Evolutionary conservation across 768 basidiomycete species (phyloP).

Genomic region (Auricularia auricula-judae): DNA sequence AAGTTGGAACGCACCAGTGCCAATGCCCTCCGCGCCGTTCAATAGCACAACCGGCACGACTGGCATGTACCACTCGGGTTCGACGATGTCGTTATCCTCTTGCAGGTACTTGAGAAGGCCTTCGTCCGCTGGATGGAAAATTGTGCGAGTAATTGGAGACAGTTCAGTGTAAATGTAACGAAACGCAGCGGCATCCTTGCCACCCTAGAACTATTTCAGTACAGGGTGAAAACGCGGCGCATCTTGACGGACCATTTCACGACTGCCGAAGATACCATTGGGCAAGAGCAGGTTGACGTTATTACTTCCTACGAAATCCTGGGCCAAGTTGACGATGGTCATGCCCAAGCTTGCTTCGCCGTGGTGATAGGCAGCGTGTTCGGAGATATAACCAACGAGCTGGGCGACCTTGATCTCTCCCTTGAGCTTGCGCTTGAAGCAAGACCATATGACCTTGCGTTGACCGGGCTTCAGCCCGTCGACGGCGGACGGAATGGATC

Average conservation of each 20-base stretch:
- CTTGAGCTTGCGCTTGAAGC: conserved; percentile 90
- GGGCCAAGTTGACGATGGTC: conserved; percentile 91
- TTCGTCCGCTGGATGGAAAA: conserved; percentile 82
- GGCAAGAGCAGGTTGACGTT: conserved; percentile 84
- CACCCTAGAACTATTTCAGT: conserved; percentile 45
- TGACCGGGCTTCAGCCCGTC: conserved; percentile 98
- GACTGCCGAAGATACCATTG: conserved; percentile 92
- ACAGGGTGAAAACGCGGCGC: not conserved
- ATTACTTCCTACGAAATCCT: conserved; percentile 91
- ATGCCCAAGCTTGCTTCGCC: conserved; percentile 79
- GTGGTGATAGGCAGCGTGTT: conserved; percentile 94
- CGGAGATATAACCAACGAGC: conserved; percentile 89
- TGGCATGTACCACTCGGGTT: conserved; percentile 93
- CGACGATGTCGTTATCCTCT: conserved; percentile 79
- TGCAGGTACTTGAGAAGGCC: conserved; percentile 70
- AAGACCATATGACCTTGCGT: conserved; percentile 91
- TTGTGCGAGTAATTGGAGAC: conserved; percentile 54
- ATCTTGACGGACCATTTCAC: conserved; percentile 25
- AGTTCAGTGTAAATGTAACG: conserved; percentile 92
- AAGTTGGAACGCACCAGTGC: conserved; percentile 54
- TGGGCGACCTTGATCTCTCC: conserved; percentile 93
- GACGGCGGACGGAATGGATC: conserved; percentile 88
- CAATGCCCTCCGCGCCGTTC: conserved; percentile 96
- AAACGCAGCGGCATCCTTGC: conserved; percentile 92
- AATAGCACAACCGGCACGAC: conserved; percentile 78